Evolutionary conservation across 106 monocot species (phyloP).

Genomic region (Allium fistulosum): DNA sequence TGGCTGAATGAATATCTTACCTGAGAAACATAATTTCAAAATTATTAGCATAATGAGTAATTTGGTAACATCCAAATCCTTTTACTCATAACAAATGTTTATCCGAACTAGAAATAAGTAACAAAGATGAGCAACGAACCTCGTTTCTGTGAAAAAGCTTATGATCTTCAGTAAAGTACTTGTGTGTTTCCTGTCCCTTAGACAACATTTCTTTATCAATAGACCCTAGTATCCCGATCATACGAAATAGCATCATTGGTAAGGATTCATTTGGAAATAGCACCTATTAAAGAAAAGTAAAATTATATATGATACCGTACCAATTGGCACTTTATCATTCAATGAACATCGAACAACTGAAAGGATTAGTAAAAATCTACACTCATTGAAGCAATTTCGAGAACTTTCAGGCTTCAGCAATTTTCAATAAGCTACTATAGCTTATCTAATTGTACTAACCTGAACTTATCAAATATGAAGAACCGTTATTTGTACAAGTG

Average conservation of each 20-base stretch:
- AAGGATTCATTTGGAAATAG: constrained; percentile 82
- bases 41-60: no score
- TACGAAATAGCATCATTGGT: constrained; percentile 64
- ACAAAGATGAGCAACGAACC: constrained; percentile 29
- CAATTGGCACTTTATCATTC: background rate
- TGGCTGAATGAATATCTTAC: no score
- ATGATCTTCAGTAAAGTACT: constrained; percentile 71
- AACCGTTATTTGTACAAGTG: no score
- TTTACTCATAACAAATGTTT: no score
- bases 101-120: background rate
- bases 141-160: constrained; percentile 67
- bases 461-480: no score
- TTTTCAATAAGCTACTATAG: no score
- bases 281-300: constrained; percentile 37
- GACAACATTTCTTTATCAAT: constrained; percentile 78
- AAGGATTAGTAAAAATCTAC: background rate
- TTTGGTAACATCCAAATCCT: no score
- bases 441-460: no score
- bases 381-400: no score
- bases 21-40: no score
- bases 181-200: constrained; percentile 55
- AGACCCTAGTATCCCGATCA: constrained; percentile 80
- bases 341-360: background rate
- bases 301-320: background rate
- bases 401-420: no score